Base-by-base conservation (phyloP, 352 stramenopile species). In the Globisporangium acanthophoron region DNA sequence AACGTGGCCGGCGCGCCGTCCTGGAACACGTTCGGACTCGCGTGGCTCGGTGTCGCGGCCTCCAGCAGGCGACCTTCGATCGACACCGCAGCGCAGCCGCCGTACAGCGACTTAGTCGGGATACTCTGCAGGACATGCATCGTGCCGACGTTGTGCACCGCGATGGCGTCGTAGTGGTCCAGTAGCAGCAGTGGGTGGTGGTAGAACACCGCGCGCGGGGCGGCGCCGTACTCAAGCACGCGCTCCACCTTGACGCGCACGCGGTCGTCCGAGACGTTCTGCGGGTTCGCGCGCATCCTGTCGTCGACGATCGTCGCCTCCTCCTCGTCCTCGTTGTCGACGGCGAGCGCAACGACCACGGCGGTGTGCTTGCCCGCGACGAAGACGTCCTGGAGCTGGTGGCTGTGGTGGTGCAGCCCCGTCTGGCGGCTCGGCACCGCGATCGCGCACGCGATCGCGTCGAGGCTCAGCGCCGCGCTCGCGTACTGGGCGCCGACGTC, bases 131-230 rank as follows among this genome's bases (percentile, higher is more conserved):
- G 60, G 8, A 73, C 31, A 20, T 71, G 66, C 66, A 90, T 74
- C 3, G 79, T 78, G 9, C 64, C 78, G 24, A 86, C 67, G 47
- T 84, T 88, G 62, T 90, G 80, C 48, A 90, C 85, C 0, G 69
- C 65, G 43, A 92, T 44, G 40, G 71, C 59, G 46, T 92, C 81
- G 24, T 63, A 52, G 39, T 83, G 69, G 24, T 89, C 73, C 5
- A 92, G 58, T 35, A 94, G 54, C 45, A 94, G 49, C 52, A 88
- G 87, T 12, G 82, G 85, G 21, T 88, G 75, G 61, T 92, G 82
- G 60, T 76, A 83, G 54, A 69, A 78, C 0, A 61, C 77, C 1
- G 52, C 63, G 12, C 68, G 68, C 1, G 81, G 81, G 1, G 77
- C 39, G 15, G 60, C 60, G 24, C 80, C 76, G 59, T 82, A 87